These are phyloP conservation scores for Penicillium simplicissimum DNA, from an alignment of 495 filamentous ascomycete species.

Conservation along the genomic window DNA sequence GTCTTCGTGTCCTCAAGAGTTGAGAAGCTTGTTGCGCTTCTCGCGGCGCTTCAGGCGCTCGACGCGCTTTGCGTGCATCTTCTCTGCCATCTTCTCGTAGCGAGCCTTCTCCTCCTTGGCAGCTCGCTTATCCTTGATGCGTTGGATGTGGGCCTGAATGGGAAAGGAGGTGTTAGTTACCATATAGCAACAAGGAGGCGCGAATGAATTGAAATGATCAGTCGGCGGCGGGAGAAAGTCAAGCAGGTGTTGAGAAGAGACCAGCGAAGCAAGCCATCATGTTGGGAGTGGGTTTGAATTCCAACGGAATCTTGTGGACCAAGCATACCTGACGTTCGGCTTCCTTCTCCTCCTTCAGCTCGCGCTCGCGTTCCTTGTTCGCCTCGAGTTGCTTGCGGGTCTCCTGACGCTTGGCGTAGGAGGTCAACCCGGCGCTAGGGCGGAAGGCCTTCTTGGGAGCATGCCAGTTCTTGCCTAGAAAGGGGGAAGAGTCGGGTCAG, in stretches of 20 bases:
- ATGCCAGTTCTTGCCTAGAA: slow-evolving; percentile 92
- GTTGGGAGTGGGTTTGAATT: background rate
- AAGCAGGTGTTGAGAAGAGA: background rate
- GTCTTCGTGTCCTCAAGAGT: slow-evolving; percentile 61
- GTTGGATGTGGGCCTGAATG: slow-evolving; percentile 66
- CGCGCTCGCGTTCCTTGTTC: slow-evolving; percentile 85
- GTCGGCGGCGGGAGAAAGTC: too few relatives aligned
- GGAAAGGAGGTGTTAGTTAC: background rate
- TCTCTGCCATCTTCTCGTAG: slow-evolving; percentile 92
- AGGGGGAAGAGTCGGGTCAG: slow-evolving; percentile 20
- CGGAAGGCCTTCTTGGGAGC: slow-evolving; percentile 80
- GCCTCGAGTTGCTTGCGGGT: slow-evolving; percentile 63
- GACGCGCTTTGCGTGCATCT: slow-evolving; percentile 94
- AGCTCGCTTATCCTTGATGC: slow-evolving; percentile 78
- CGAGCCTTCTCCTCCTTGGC: slow-evolving; percentile 91
- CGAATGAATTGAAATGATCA: background rate
- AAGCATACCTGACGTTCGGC: slow-evolving; percentile 72
- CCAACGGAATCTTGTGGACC: background rate
- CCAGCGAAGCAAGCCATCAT: background rate
- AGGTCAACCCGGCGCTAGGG: slow-evolving; percentile 69
- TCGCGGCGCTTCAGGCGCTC: slow-evolving; percentile 91
- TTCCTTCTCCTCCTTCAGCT: slow-evolving; percentile 95
- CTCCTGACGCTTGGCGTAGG: slow-evolving; percentile 73
- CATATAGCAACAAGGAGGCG: background rate
- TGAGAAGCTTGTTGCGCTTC: slow-evolving; percentile 96